phyloP scores from a whole-genome alignment of 495 filamentous ascomycete genomes.

The Ascodesmis nigricans region DNA sequence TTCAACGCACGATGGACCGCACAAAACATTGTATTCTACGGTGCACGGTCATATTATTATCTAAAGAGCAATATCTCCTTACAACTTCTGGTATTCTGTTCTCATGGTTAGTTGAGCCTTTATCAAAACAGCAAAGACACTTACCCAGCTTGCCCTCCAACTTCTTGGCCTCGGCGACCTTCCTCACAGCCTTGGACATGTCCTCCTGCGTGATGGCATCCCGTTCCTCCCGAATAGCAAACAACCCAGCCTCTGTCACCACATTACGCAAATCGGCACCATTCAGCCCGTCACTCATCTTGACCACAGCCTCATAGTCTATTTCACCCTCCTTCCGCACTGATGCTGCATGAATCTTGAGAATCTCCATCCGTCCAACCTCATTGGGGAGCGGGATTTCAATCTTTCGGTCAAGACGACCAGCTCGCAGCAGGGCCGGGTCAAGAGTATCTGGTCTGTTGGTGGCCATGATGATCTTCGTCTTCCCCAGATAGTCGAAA shows the following conservation, averaged over 20 bases:
- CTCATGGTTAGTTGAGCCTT: neutral
- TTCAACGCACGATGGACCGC: too few species aligned
- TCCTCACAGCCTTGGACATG: conserved; percentile 95
- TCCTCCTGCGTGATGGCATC: conserved; percentile 95
- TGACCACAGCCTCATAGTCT: conserved; percentile 97
- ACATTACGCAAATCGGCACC: conserved; percentile 95
- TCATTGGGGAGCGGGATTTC: conserved; percentile 99
- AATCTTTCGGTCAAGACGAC: conserved; percentile 90
- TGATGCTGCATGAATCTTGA: conserved; percentile 87
- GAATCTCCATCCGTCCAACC: conserved; percentile 86
- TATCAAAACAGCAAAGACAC: neutral
- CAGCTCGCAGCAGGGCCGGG: conserved; percentile 79
- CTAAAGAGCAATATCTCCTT: too few species aligned
- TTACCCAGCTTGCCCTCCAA: conserved; percentile 43
- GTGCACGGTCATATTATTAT: too few species aligned
- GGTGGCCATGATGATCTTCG: conserved; percentile 99
- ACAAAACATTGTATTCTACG: too few species aligned
- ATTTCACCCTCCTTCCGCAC: conserved; percentile 86
- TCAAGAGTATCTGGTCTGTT: conserved; percentile 97
- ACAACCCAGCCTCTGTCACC: conserved; percentile 91
- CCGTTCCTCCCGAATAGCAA: conserved; percentile 91
- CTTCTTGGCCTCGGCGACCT: conserved; percentile 95
- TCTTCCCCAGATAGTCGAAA: conserved; percentile 98
- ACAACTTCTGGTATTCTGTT: conserved; percentile 97
- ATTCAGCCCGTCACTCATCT: conserved; percentile 97